Percentiles rank a stretch among this genome's conserved stretches.
Evolutionary conservation across 1,284 basidiomycete species (phyloP).

Genomic region (Ustilago trichophora): DNA sequence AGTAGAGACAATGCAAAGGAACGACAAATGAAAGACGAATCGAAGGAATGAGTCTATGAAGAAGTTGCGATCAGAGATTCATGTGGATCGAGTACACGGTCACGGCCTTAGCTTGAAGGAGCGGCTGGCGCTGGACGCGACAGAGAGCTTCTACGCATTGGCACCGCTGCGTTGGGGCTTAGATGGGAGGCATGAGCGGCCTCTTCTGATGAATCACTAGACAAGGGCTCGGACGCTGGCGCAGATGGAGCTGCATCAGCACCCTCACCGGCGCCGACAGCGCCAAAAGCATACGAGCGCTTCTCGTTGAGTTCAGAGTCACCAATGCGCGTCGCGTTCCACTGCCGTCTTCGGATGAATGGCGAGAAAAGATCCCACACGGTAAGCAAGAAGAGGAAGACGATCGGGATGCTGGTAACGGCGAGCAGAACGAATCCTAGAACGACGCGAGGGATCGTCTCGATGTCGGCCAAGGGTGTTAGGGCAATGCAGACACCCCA

Average conservation of each 20-base stretch:
- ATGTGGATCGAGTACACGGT: no score
- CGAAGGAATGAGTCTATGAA: no score
- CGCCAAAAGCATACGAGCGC: conserved; percentile 22
- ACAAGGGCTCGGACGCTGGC: conserved; percentile 7
- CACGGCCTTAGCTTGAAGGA: no score
- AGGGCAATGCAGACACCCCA: conserved; percentile 61
- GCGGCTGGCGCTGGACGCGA: conserved; percentile 11
- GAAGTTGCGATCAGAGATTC: no score
- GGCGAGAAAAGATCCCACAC: conserved; percentile 53
- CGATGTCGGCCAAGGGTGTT: conserved; percentile 52
- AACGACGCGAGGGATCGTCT: conserved; percentile 63
- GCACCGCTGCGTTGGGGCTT: neutral
- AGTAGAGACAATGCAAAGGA: no score
- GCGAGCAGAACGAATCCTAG: conserved; percentile 62
- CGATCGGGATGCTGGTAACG: conserved; percentile 58
- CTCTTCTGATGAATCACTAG: conserved; percentile 24
- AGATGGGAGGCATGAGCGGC: neutral
- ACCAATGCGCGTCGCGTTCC: conserved; percentile 33
- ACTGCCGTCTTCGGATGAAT: conserved; percentile 41
- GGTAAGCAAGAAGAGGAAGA: conserved; percentile 58
- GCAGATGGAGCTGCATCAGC: neutral
- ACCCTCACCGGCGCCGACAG: conserved; percentile 11
- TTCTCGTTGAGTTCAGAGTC: conserved; percentile 28
- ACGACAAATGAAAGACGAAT: no score
- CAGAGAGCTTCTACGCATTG: conserved; percentile 4